Base-by-base conservation (phyloP, 495 filamentous ascomycete species). In the Penicillium canariense region DNA sequence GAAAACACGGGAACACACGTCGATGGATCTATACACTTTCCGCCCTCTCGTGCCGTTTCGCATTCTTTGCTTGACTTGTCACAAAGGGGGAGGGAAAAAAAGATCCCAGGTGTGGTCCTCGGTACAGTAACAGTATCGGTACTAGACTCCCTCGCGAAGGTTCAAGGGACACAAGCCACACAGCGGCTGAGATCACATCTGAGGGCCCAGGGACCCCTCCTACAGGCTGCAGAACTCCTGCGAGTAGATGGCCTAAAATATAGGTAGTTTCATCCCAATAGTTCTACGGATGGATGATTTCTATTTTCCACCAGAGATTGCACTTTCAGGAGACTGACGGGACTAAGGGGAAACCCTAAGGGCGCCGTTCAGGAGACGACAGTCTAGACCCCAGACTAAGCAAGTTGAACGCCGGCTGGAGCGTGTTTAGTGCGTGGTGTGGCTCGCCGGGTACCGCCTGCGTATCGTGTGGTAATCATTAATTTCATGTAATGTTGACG, bases 331-430 rank as follows among this genome's bases (percentile, higher is more conserved):
- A 40, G 48, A 3, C 46, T 17, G 10, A n/a, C 5, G 20, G 10
- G n/a, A 26, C 15, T 34, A 11, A 25, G 48, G 55, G 38, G 38
- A 54, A 46, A 38, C 40, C 45, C 59, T 48, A 47, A 40, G 7
- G 31, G 32, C 43, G 17, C 28, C 27, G 18, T 51, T 61, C 58
- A 64, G 62, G 62, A 59, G 62, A 36, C 27, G 32, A 34, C 40
- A 55, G 39, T 65, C 62, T 65, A 65, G 62, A 44, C 62, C 55
- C 14, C 28, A 30, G 50, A 27, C 43, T 27, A 27, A 27, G 22
- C 30, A 10, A 42, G 18, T 22, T 20, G 11, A 40, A 40, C 18
- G 38, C 38, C 38, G 34, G 6, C 10, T n/a, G 36, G 36, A 15
- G n/a, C n/a, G 18, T 22, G 7, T 12, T n/a, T n/a, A n/a, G n/a